phyloP scores from a whole-genome alignment of 352 stramenopile species.

The Globisporangium iwayamae region DNA sequence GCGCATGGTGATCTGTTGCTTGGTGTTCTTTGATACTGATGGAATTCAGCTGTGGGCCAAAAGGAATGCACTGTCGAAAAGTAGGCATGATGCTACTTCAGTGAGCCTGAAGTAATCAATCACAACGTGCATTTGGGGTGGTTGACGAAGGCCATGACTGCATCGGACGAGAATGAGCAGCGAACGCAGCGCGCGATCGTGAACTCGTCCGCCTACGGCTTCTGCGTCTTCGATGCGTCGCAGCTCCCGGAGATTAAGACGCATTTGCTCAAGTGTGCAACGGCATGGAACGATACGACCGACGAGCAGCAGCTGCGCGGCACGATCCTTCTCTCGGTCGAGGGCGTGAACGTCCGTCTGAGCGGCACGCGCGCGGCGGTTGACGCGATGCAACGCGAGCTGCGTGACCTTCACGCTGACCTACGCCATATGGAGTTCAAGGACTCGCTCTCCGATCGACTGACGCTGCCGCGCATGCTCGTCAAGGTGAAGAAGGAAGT shows the following conservation, averaged over 20 bases:
- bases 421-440: neutral
- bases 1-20: conserved; percentile 21
- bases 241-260: neutral
- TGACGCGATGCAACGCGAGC: neutral
- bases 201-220: neutral
- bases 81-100: no score
- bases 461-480: neutral
- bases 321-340: neutral
- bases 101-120: no score
- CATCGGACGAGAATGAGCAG: neutral
- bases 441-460: neutral
- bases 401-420: neutral
- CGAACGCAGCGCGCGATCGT: neutral
- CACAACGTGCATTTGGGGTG: no score
- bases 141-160: neutral
- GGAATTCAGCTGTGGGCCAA: no score
- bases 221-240: neutral
- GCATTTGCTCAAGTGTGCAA: neutral
- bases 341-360: neutral
- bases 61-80: no score
- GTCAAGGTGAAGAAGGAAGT: neutral
- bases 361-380: neutral
- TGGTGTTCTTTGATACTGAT: neutral
- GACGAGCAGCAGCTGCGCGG: neutral
- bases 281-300: neutral